A percentile compares a stretch with the other conserved stretches of the same genome.
Conservation (phyloP, 2,329 filamentous ascomycete species). For the Dothideomycetes sp. region DNA sequence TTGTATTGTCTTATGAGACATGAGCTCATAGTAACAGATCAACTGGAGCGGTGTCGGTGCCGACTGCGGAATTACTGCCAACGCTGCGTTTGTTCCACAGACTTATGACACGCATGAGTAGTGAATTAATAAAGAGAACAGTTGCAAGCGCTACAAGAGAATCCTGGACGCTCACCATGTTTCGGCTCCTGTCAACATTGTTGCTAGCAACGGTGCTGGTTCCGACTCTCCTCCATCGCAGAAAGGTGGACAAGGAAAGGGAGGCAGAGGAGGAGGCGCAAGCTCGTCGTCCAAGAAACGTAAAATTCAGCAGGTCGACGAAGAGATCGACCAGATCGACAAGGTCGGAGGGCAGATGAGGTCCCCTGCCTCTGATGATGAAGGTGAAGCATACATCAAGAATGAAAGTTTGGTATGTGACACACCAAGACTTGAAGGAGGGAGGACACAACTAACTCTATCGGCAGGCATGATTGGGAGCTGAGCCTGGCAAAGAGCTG, state of each 20-base stretch:
- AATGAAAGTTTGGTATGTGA: no score
- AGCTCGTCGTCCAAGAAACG: slow-evolving; percentile 7
- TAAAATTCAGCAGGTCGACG: slow-evolving; percentile 8
- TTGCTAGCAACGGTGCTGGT: slow-evolving; percentile 6
- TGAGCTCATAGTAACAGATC: slow-evolving; percentile 34
- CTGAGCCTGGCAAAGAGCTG: background rate
- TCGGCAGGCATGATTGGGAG: background rate
- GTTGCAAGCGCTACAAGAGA: slow-evolving; percentile 57
- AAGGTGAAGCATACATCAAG: background rate
- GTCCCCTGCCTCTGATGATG: background rate
- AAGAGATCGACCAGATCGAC: slow-evolving; percentile 2
- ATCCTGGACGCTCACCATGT: slow-evolving; percentile 51
- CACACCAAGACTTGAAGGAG: no score
- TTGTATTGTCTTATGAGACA: background rate
- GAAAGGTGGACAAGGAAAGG: slow-evolving; percentile 7
- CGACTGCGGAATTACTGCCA: slow-evolving; percentile 53
- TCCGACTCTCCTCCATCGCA: slow-evolving; percentile 6
- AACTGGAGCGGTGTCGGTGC: slow-evolving; percentile 55
- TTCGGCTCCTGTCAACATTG: slow-evolving; percentile 10
- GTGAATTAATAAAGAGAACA: no score
- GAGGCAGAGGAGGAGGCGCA: slow-evolving; percentile 1
- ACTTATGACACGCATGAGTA: no score
- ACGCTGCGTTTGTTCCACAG: slow-evolving; percentile 53
- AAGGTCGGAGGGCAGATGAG: slow-evolving; percentile 1
- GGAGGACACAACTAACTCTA: background rate